These are phyloP conservation scores for Chimonanthus praecox DNA, from an alignment of 164 flowering plant species.

Conservation along the genomic window DNA sequence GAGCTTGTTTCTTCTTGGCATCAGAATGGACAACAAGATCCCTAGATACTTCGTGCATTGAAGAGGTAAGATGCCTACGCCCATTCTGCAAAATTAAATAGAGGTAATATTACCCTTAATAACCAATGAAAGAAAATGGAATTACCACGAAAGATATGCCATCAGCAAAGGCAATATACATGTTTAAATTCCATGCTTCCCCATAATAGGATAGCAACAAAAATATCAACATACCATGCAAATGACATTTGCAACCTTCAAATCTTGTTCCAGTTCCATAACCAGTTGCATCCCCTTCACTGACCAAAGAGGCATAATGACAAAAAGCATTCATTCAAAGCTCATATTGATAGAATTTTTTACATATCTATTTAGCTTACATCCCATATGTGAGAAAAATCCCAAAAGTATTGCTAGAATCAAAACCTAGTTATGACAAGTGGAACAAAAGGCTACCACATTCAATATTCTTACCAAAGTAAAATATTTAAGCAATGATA, in stretches of 20 bases:
- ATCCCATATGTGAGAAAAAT: neutral
- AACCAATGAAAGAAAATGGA: neutral
- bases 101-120: neutral
- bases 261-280: constrained; percentile 88
- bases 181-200: neutral
- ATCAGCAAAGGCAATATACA: neutral
- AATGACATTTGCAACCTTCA: constrained; percentile 95
- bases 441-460: neutral
- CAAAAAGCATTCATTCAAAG: constrained; percentile 14
- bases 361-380: no score
- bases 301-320: constrained; percentile 40
- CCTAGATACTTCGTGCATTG: constrained; percentile 94
- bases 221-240: constrained; percentile 70
- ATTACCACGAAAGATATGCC: neutral
- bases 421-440: neutral
- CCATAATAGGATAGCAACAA: neutral
- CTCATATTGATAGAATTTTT: constrained; percentile 3
- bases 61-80: constrained; percentile 75
- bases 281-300: constrained; percentile 99
- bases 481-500: neutral
- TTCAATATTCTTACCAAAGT: neutral
- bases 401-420: neutral
- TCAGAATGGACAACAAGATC: constrained; percentile 80
- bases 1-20: constrained; percentile 88
- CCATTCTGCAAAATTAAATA: constrained; percentile 66